Evolutionary conservation across 805 yeast species (phyloP).

Genomic region (Isabelozyma heimii): DNA sequence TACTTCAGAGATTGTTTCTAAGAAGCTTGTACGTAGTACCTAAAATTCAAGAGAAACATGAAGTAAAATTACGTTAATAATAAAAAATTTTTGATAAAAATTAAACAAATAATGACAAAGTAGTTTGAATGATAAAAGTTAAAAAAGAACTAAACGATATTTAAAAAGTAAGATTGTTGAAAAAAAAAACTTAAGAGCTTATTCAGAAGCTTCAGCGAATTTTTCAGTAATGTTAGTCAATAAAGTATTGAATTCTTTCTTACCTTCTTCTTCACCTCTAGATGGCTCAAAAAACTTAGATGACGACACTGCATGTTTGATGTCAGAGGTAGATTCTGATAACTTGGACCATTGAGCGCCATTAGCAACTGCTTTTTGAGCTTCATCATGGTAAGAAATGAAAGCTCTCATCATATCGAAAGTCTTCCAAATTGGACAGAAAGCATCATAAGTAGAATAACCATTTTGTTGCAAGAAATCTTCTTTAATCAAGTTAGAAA

Average conservation of each 20-base stretch:
- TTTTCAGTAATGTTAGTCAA: constrained; percentile 76
- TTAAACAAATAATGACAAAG: constrained; percentile 1
- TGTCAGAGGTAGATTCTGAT: constrained; percentile 83
- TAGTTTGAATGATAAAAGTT: not conserved
- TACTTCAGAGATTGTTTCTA: not conserved
- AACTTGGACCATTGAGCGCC: constrained; percentile 96
- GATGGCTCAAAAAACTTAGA: constrained; percentile 96
- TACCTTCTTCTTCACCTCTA: constrained; percentile 78
- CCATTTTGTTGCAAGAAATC: constrained; percentile 99
- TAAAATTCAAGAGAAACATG: not conserved
- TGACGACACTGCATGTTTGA: constrained; percentile 89
- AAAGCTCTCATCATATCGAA: constrained; percentile 97
- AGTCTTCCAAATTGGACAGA: constrained; percentile 99
- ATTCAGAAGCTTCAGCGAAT: constrained; percentile 95
- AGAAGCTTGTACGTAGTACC: not conserved
- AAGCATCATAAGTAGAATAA: constrained; percentile 95
- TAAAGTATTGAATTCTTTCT: constrained; percentile 73
- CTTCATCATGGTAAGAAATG: constrained; percentile 89
- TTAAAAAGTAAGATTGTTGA: not conserved
- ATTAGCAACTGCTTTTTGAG: constrained; percentile 91
- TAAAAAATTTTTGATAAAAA: not conserved
- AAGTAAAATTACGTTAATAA: not conserved
- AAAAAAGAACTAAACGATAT: constrained; percentile 1
- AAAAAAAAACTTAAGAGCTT: constrained; percentile 16
- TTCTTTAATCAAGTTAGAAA: constrained; percentile 86